Percentiles rank a stretch among this genome's conserved stretches.
phyloP scores from a whole-genome alignment of 2,329 filamentous ascomycete species.

The Fusarium nurragi region DNA sequence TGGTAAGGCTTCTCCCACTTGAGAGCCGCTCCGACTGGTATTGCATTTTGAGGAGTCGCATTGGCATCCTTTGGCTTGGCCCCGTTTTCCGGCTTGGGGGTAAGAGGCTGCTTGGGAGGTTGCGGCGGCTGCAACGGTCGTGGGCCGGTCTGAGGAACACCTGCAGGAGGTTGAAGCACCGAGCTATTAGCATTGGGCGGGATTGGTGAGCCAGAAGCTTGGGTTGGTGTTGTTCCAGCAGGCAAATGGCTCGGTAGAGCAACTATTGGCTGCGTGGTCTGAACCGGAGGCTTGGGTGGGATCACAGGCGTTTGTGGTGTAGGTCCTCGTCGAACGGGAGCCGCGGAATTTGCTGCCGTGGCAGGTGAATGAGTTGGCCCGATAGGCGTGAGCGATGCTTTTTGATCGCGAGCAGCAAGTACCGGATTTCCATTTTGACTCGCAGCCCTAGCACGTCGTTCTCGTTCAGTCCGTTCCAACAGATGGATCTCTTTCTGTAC shows the following conservation, averaged over 20 bases:
- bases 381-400: slow-evolving; percentile 40
- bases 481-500: slow-evolving; percentile 74
- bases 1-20: slow-evolving; percentile 57
- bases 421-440: slow-evolving; percentile 49
- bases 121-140: slow-evolving; percentile 48
- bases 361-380: slow-evolving; percentile 40
- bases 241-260: slow-evolving; percentile 45
- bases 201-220: slow-evolving; percentile 46
- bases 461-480: slow-evolving; percentile 64
- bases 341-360: slow-evolving; percentile 30
- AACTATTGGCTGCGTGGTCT: slow-evolving; percentile 40
- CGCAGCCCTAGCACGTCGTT: slow-evolving; percentile 51
- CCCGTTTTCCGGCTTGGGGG: slow-evolving; percentile 49
- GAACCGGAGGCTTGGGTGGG: slow-evolving; percentile 48
- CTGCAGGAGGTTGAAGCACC: slow-evolving; percentile 52
- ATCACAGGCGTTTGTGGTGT: slow-evolving; percentile 49
- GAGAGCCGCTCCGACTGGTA: slow-evolving; percentile 43
- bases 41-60: slow-evolving; percentile 34
- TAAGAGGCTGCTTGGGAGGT: slow-evolving; percentile 46
- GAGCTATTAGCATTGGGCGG: slow-evolving; percentile 44
- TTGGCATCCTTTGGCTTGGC: slow-evolving; percentile 46
- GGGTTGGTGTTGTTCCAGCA: slow-evolving; percentile 43
- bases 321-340: slow-evolving; percentile 43
- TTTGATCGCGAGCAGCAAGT: slow-evolving; percentile 48
- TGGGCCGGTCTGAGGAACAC: slow-evolving; percentile 46